phyloP scores from a whole-genome alignment of 2,329 filamentous ascomycete genomes.

The Fusarium dimerum region DNA sequence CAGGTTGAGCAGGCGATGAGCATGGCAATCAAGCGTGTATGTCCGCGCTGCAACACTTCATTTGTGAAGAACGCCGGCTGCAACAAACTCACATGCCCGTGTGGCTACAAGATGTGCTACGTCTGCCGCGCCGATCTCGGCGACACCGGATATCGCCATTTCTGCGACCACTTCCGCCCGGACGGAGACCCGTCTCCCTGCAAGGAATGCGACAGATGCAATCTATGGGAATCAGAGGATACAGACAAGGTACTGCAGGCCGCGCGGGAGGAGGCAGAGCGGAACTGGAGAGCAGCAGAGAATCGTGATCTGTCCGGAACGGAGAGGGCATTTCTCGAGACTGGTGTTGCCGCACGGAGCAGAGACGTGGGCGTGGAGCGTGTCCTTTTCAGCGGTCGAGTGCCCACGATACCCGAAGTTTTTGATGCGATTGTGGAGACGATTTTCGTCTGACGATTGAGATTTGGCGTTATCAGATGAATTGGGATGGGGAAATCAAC shows the following conservation, averaged over 20 bases:
- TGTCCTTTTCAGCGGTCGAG: slow-evolving; percentile 34
- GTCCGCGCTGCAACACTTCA: slow-evolving; percentile 84
- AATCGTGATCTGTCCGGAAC: slow-evolving; percentile 55
- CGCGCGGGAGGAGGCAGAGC: slow-evolving; percentile 72
- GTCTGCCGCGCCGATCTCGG: slow-evolving; percentile 80
- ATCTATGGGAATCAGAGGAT: slow-evolving; percentile 77
- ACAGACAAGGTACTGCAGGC: slow-evolving; percentile 66
- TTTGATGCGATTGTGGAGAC: slow-evolving; percentile 48
- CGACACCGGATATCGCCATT: slow-evolving; percentile 84
- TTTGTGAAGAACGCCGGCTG: slow-evolving; percentile 94
- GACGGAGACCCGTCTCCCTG: slow-evolving; percentile 73
- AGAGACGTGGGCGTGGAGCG: slow-evolving; percentile 33
- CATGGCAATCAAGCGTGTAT: slow-evolving; percentile 91
- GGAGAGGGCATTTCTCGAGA: slow-evolving; percentile 59
- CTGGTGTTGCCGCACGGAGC: slow-evolving; percentile 42
- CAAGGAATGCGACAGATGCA: slow-evolving; percentile 76
- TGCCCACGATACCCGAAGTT: slow-evolving; percentile 44
- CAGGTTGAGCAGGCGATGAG: slow-evolving; percentile 93
- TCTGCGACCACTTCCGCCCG: slow-evolving; percentile 92
- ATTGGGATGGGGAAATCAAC: slow-evolving; percentile 18
- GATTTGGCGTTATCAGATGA: slow-evolving; percentile 14
- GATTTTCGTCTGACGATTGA: slow-evolving; percentile 38
- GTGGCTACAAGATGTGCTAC: slow-evolving; percentile 98
- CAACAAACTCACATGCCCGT: slow-evolving; percentile 95
- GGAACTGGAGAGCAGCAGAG: slow-evolving; percentile 68